Percentiles rank a stretch among this genome's conserved stretches.
Evolutionary conservation across 148 eudicot species (phyloP).

Genomic region (Nyssa sinensis): DNA sequence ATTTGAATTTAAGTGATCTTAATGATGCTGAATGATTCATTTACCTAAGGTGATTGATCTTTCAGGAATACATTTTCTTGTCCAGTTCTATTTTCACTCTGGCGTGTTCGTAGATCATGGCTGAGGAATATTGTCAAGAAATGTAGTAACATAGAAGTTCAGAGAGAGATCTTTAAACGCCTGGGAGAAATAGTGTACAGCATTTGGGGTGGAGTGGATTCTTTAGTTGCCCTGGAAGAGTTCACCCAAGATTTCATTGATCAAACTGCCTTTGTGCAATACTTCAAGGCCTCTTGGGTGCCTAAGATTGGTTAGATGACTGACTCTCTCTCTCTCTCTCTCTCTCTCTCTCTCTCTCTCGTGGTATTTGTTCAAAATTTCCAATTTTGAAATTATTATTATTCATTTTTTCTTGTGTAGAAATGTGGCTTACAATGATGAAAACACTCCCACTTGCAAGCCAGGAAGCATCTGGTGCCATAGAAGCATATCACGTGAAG

Average conservation of each 20-base stretch:
- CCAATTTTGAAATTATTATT: neutral
- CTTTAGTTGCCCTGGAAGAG: slow-evolving; percentile 46
- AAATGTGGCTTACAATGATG: slow-evolving; percentile 90
- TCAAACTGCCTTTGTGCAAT: slow-evolving; percentile 77
- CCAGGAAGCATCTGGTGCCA: slow-evolving; percentile 91
- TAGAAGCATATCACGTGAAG: slow-evolving; percentile 94
- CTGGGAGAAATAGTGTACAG: slow-evolving; percentile 66
- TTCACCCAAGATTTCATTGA: slow-evolving; percentile 63
- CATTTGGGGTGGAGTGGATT: slow-evolving; percentile 67
- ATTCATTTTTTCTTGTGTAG: slow-evolving; percentile 29
- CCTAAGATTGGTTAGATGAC: slow-evolving; percentile 73
- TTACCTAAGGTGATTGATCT: slow-evolving; percentile 22
- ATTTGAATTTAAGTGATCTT: neutral
- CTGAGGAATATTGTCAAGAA: slow-evolving; percentile 73
- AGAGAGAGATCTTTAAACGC: slow-evolving; percentile 68
- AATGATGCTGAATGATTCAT: neutral
- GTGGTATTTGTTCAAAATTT: neutral
- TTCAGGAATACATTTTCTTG: slow-evolving; percentile 88
- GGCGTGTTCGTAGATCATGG: slow-evolving; percentile 98
- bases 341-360: neutral
- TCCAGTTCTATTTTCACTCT: slow-evolving; percentile 74
- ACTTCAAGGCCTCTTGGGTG: slow-evolving; percentile 81
- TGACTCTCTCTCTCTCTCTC: neutral
- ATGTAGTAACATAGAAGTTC: slow-evolving; percentile 58
- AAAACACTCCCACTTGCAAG: slow-evolving; percentile 78